Base-by-base conservation (phyloP, 139 green algal genomes). In the Chlorella sp. region DNA sequence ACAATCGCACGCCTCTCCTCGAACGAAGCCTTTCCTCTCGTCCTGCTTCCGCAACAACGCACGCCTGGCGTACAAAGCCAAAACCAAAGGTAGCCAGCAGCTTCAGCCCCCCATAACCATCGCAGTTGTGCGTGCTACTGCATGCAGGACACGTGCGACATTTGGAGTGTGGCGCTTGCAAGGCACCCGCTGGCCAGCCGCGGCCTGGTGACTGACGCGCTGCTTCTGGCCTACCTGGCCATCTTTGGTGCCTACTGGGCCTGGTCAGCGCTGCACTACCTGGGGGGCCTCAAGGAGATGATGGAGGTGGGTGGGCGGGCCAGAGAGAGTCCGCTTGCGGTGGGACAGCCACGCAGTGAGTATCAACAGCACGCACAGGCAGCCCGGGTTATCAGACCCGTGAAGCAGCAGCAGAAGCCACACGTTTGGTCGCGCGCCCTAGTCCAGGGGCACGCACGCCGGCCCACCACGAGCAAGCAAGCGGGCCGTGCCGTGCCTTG, bases 171-270 rank as follows among this genome's bases (percentile, higher is more conserved):
- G 33, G 62, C 75, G 1, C 42, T 90, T 35, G 61, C 75, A 35
- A 63, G 66, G 20, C 51, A 79, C 23, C 77, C 72, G 35, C 69
- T 81, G 35, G 49, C 70, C 24, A 50, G 31, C 5, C 76, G 74
- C 31, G 76, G 74, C 20, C 29, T 76, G 23, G 55, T 36, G 10
- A 26, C 71, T 2, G 82, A 83, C 27, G 33, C 68, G 10, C 26
- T 86, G 26, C 77, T 80, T 42, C 50, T 92, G 5, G 69, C 86
- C 5, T 98, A 97, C 74, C 82, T 97, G 20, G 34, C 51, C 31
- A 82, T 93, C 2, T 93, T 96, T 59, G 66, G 70, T 17, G 23
- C 89, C n/a, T 94, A 92, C 72, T 91, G 87, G 84, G 34, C 79
- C 20, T 89, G 77, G 77, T 87, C 64, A 22, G 75, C 75, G 2